phyloP scores from a whole-genome alignment of 495 filamentous ascomycete species.

The Daldinia bambusicola region DNA sequence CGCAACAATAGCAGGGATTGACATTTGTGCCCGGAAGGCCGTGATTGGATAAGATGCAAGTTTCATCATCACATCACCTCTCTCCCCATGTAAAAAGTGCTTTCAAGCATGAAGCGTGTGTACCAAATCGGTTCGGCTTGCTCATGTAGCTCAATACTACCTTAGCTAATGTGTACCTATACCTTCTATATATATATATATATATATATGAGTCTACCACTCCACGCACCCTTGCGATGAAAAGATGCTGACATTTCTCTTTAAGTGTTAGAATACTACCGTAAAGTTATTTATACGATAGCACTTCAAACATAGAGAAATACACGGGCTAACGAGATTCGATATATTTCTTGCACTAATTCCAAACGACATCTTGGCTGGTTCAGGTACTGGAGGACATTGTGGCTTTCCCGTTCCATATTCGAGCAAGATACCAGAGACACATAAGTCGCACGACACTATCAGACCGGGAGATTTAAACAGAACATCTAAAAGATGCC shows the following conservation, averaged over 20 bases:
- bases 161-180: slow-evolving; percentile 6
- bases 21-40: slow-evolving; percentile 28
- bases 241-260: not conserved
- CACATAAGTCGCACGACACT: not conserved
- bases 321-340: not conserved
- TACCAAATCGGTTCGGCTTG: slow-evolving; percentile 26
- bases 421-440: slow-evolving; percentile 1
- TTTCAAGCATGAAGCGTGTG: slow-evolving; percentile 30
- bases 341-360: not conserved
- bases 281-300: not conserved
- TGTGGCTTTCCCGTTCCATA: slow-evolving; percentile 3
- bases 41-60: slow-evolving; percentile 40
- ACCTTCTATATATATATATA: not conserved
- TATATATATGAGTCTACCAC: slow-evolving; percentile 27
- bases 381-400: not conserved
- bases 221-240: slow-evolving; percentile 36
- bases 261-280: slow-evolving; percentile 1
- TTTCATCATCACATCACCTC: slow-evolving; percentile 45
- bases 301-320: not conserved
- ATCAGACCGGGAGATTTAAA: slow-evolving; percentile 3
- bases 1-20: slow-evolving; percentile 23
- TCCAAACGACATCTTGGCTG: not conserved
- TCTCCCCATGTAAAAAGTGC: slow-evolving; percentile 23
- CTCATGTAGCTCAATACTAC: slow-evolving; percentile 30
- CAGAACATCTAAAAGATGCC: slow-evolving; percentile 16